Evolutionary conservation across 306 rosid genomes (phyloP).

Genomic region (Benincasa hispida): DNA sequence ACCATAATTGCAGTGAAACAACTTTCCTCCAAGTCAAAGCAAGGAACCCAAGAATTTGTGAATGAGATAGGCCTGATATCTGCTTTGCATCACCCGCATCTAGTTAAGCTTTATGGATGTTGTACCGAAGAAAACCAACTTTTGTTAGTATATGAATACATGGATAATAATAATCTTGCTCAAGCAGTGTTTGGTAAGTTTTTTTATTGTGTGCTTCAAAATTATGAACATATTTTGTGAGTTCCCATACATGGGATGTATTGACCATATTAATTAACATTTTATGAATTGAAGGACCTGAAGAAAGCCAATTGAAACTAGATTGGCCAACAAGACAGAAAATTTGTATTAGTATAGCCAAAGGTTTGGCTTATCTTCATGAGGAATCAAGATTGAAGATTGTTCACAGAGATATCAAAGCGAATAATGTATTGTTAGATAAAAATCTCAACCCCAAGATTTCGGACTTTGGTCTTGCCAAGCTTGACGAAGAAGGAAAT

Average conservation of each 20-base stretch:
- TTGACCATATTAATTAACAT: too few relatives aligned
- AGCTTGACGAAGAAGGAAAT: slow-evolving; percentile 50
- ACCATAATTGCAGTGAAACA: slow-evolving; percentile 30
- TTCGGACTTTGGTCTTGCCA: slow-evolving; percentile 67
- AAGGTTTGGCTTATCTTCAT: slow-evolving; percentile 65
- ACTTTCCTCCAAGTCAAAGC: slow-evolving; percentile 26
- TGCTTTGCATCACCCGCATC: slow-evolving; percentile 38
- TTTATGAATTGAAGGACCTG: neutral
- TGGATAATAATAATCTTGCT: slow-evolving; percentile 53
- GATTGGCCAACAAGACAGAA: slow-evolving; percentile 53
- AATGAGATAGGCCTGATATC: slow-evolving; percentile 51
- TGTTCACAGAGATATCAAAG: too few relatives aligned
- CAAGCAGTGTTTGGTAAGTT: slow-evolving; percentile 32
- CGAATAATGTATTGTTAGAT: too few relatives aligned
- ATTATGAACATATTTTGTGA: too few relatives aligned
- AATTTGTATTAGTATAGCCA: slow-evolving; percentile 61
- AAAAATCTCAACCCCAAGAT: slow-evolving; percentile 44
- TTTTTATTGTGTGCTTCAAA: too few relatives aligned
- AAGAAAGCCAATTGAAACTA: slow-evolving; percentile 10
- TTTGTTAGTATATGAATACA: slow-evolving; percentile 33
- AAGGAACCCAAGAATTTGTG: slow-evolving; percentile 46
- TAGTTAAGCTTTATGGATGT: slow-evolving; percentile 41
- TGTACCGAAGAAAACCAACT: slow-evolving; percentile 37
- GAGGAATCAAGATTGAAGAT: slow-evolving; percentile 67
- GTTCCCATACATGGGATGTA: too few relatives aligned